Evolutionary conservation across 1,139 yeast genomes (phyloP).

Genomic region (Taphrina confusa): DNA sequence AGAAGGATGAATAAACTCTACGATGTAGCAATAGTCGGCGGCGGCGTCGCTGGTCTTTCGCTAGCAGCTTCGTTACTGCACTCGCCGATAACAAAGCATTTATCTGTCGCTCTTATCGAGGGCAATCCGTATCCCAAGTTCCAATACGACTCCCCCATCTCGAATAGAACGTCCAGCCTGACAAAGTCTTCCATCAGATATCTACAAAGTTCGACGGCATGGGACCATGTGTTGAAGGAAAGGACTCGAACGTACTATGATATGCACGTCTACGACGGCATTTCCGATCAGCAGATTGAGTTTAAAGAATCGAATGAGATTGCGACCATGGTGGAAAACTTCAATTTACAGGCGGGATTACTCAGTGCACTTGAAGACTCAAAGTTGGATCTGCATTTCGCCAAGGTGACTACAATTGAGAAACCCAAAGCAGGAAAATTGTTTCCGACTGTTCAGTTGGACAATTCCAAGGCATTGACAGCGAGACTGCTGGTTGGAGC

Average conservation of each 20-base stretch:
- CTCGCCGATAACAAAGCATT: conserved; percentile 61
- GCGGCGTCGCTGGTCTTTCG: conserved; percentile 96
- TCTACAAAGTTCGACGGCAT: conserved; percentile 48
- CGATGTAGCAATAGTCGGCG: conserved; percentile 90
- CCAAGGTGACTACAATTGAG: conserved; percentile 56
- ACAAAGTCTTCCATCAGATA: conserved; percentile 27
- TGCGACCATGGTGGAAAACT: conserved; percentile 87
- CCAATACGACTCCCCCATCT: conserved; percentile 59
- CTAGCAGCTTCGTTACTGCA: conserved; percentile 73
- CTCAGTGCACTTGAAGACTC: conserved; percentile 60
- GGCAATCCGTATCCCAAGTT: conserved; percentile 62
- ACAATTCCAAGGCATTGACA: conserved; percentile 63
- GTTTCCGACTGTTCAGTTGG: conserved; percentile 78
- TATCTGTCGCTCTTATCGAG: conserved; percentile 72
- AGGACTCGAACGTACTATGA: conserved; percentile 78
- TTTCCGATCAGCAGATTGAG: conserved; percentile 65
- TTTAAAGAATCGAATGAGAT: conserved; percentile 55
- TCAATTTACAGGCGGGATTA: conserved; percentile 76
- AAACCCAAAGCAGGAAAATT: conserved; percentile 63
- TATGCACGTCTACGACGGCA: conserved; percentile 83
- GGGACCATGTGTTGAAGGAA: conserved; percentile 67
- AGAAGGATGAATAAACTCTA: conserved; percentile 34
- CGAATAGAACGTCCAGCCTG: conserved; percentile 49
- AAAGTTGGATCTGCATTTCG: conserved; percentile 41
- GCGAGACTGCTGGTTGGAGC: conserved; percentile 81